Evolutionary conservation across 2,329 filamentous ascomycete species (phyloP).

Genomic region (Sporothrix phasma): DNA sequence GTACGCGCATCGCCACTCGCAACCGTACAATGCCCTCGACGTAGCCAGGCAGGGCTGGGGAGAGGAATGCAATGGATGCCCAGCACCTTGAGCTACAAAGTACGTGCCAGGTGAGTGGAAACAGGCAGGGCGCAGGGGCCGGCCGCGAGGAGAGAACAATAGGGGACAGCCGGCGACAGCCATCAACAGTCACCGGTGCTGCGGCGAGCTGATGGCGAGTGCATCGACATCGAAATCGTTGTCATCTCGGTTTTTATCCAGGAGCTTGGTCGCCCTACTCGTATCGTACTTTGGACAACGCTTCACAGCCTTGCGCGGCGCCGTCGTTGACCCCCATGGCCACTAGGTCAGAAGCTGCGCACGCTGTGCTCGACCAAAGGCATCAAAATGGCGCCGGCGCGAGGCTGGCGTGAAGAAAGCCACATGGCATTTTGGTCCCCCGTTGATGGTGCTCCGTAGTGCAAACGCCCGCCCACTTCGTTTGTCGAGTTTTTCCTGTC

Average conservation of each 20-base stretch:
- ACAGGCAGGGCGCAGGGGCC: neutral
- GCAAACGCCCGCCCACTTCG: neutral
- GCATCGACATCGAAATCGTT: too few relatives aligned
- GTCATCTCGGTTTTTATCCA: too few relatives aligned
- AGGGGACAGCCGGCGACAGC: neutral
- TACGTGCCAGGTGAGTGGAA: neutral
- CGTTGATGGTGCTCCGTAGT: neutral
- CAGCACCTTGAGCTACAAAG: neutral
- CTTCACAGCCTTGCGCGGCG: neutral
- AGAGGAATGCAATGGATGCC: neutral
- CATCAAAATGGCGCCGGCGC: neutral
- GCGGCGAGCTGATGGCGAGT: neutral
- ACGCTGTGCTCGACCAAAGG: neutral
- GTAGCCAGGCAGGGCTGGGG: neutral
- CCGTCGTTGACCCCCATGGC: neutral
- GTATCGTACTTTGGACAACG: neutral
- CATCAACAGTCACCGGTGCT: neutral
- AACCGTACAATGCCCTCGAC: neutral
- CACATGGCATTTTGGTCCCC: neutral
- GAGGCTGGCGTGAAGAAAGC: conserved; percentile 4
- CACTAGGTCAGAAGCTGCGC: neutral
- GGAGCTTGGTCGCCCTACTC: too few relatives aligned
- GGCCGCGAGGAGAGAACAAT: neutral
- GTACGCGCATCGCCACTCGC: conserved; percentile 2
- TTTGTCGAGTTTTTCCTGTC: neutral